phyloP scores from a whole-genome alignment of 2,329 filamentous ascomycete genomes.

The Pseudocercospora pini-densiflorae region DNA sequence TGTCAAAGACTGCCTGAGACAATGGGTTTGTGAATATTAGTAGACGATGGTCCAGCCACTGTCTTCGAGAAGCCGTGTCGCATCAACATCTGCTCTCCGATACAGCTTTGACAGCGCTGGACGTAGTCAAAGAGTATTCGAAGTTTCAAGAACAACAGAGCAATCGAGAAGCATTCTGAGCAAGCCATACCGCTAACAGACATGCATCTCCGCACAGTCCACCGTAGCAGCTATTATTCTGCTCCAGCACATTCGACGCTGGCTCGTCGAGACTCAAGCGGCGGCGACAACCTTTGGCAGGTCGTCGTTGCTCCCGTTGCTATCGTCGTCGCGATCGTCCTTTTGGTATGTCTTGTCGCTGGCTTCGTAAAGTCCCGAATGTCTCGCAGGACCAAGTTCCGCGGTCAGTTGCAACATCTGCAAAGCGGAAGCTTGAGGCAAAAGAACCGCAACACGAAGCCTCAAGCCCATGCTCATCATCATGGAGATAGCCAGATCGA shows the following conservation, averaged over 20 bases:
- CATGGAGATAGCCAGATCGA: background rate
- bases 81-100: background rate
- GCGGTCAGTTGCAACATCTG: constrained; percentile 4
- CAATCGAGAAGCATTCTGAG: background rate
- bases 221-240: constrained; percentile 19
- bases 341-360: background rate
- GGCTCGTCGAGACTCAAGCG: constrained; percentile 16
- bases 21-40: constrained; percentile 1
- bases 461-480: background rate
- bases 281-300: constrained; percentile 12
- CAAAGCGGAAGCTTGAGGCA: constrained; percentile 1
- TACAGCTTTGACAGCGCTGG: background rate
- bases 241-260: constrained; percentile 5
- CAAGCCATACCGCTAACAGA: background rate
- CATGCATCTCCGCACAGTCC: constrained; percentile 19
- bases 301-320: constrained; percentile 6
- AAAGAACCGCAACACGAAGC: background rate
- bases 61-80: background rate
- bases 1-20: background rate
- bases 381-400: background rate
- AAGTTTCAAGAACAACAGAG: background rate
- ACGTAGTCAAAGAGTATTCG: background rate
- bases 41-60: background rate
- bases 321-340: background rate
- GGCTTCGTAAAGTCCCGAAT: background rate